A percentile compares a stretch with the other conserved stretches of the same genome.
Conservation (phyloP, 257 asterid species). For the Nicotiana tomentosiformis region DNA sequence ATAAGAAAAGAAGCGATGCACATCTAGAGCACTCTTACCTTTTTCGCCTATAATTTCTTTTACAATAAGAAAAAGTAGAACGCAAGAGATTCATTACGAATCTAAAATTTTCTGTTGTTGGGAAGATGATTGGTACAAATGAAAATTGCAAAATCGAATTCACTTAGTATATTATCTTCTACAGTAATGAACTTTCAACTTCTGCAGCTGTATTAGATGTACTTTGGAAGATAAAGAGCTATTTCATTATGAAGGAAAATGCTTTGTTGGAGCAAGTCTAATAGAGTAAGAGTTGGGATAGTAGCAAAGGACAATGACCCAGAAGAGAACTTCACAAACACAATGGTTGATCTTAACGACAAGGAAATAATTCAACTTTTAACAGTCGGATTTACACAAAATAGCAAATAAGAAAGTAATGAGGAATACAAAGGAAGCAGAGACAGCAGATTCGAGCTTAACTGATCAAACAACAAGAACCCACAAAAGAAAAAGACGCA, state of each 20-base stretch:
- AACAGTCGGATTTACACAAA: neutral
- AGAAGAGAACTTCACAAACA: neutral
- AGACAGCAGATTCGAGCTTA: conserved; percentile 1
- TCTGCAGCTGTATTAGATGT: no score
- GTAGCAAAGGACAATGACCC: no score
- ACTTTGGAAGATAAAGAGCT: no score
- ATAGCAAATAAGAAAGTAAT: neutral
- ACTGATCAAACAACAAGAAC: neutral
- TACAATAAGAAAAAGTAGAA: no score
- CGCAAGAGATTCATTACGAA: no score
- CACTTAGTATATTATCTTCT: neutral
- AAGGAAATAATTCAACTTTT: neutral
- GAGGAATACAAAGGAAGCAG: neutral
- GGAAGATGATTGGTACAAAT: neutral
- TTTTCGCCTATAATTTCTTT: no score
- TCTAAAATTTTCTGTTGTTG: neutral
- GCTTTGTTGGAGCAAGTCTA: no score
- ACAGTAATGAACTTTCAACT: neutral
- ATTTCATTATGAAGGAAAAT: no score
- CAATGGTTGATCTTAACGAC: neutral
- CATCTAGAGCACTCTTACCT: no score
- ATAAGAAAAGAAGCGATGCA: neutral
- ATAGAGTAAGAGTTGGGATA: no score
- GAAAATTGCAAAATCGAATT: neutral
- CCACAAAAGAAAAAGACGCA: neutral